Conservation (phyloP, 495 filamentous ascomycete species). For the Alectoria sarmentosa region DNA sequence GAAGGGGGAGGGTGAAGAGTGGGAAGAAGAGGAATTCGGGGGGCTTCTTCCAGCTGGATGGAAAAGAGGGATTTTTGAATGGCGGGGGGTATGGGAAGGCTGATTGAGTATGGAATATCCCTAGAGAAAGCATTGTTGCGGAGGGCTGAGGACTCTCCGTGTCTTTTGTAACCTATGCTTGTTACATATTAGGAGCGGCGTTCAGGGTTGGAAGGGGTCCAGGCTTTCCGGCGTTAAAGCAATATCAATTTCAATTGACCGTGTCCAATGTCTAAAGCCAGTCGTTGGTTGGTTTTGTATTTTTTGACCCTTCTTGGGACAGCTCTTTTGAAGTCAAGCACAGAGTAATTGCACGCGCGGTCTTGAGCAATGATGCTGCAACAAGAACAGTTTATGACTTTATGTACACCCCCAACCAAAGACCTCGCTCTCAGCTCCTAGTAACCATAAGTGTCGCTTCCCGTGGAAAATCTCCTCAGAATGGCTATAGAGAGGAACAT, state of each 20-base stretch:
- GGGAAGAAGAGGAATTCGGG: conserved; percentile 45
- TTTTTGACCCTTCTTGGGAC: background rate
- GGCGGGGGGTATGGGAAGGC: conserved; percentile 64
- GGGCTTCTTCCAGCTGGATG: conserved; percentile 69
- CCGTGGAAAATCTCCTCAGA: background rate
- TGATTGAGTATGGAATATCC: conserved; percentile 46
- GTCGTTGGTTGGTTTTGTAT: background rate
- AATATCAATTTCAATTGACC: background rate
- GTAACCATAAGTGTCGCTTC: background rate
- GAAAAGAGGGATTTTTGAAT: conserved; percentile 62
- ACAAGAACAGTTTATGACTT: background rate
- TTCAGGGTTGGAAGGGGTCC: background rate
- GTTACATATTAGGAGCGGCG: background rate
- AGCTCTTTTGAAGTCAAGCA: background rate
- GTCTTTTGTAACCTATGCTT: background rate
- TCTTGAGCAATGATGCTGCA: background rate
- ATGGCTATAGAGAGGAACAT: background rate
- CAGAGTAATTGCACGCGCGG: background rate
- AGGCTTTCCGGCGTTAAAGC: background rate
- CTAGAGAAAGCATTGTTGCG: background rate
- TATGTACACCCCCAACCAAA: background rate
- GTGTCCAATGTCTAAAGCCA: background rate
- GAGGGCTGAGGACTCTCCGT: background rate
- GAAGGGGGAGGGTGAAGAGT: conserved; percentile 28
- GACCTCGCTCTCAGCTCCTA: background rate